Base-by-base conservation (phyloP, 2,329 filamentous ascomycete genomes). In the Rhinocladiella mackenziei region DNA sequence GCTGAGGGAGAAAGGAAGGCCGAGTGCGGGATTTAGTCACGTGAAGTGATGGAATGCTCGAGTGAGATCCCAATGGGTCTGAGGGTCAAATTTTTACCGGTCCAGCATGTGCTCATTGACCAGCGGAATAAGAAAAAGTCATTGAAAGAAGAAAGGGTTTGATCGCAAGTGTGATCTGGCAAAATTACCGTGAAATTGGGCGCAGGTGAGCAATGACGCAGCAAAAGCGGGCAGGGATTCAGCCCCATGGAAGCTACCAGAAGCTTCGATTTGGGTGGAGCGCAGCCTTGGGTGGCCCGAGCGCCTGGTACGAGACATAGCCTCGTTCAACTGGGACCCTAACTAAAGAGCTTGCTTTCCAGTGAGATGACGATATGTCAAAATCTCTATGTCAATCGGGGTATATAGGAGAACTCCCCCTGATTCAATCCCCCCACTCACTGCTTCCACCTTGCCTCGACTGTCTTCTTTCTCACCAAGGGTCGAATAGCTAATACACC, bases 401-500 rank as follows among this genome's bases (percentile, higher is more conserved):
- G 9, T 33, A 37, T 37, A 2, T 25, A 17, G 31, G 31, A n/a
- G n/a, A n/a, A n/a, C n/a, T n/a, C n/a, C n/a, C n/a, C n/a, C n/a
- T n/a, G n/a, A n/a, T n/a, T n/a, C n/a, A n/a, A n/a, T n/a, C n/a
- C n/a, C n/a, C n/a, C n/a, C n/a, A n/a, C n/a, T 45, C 48, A 52
- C 14, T 51, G 34, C 26, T 43, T 53, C 56, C 56, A 58, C 20
- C 55, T 35, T 9, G 43, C 45, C 18, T 57, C 47, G 2, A 58
- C 54, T 15, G 45, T 52, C 40, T 56, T 58, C 44, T 48, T 55
- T 18, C 84, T 73, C 74, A 95, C 92, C 78, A 97, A 80, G 19
- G 92, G 92, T 40, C 83, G 83, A 60, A 97, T 71, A 43, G 86
- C 77, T 53, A 82, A 65, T 11, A 95, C 91, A 33, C 88, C 89